A percentile compares a stretch with the other conserved stretches of the same genome.
phyloP scores from a whole-genome alignment of 2,329 filamentous ascomycete genomes.

The Paracoccidioides lutzii region DNA sequence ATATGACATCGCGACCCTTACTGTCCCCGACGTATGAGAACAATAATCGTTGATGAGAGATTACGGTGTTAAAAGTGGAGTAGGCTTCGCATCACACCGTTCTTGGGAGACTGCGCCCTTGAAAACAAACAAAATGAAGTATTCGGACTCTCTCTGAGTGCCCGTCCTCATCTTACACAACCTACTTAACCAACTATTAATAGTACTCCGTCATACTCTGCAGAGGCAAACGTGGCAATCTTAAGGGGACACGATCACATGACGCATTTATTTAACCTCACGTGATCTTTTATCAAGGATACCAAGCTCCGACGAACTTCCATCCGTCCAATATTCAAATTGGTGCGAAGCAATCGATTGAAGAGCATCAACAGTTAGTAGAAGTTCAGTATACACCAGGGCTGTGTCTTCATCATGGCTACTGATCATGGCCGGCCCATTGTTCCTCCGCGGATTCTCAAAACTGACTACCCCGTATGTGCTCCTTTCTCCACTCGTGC shows the following conservation, averaged over 20 bases:
- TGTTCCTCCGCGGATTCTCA: constrained; percentile 64
- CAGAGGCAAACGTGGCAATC: too few species aligned
- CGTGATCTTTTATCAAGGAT: not conserved
- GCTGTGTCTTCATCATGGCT: constrained; percentile 19
- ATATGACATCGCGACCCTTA: too few species aligned
- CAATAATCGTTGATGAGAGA: too few species aligned
- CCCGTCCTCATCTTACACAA: too few species aligned
- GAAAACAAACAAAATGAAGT: too few species aligned
- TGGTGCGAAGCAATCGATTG: not conserved
- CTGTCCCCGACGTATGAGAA: too few species aligned
- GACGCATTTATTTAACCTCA: not conserved
- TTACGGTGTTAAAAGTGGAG: too few species aligned
- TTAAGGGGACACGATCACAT: not conserved
- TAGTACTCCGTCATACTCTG: too few species aligned
- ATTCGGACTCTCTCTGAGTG: too few species aligned
- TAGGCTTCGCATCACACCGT: too few species aligned
- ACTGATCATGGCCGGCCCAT: constrained; percentile 32
- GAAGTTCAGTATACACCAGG: not conserved
- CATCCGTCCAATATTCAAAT: not conserved
- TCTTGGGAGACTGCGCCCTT: too few species aligned
- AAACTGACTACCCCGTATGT: constrained; percentile 78
- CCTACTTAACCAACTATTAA: too few species aligned
- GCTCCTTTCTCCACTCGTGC: constrained; percentile 6
- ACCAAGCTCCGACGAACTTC: not conserved
- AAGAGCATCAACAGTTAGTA: not conserved